These are phyloP conservation scores for Irineochytrium annulatum DNA, from an alignment of 192 early-diverging fungal genomes.

Conservation along the genomic window DNA sequence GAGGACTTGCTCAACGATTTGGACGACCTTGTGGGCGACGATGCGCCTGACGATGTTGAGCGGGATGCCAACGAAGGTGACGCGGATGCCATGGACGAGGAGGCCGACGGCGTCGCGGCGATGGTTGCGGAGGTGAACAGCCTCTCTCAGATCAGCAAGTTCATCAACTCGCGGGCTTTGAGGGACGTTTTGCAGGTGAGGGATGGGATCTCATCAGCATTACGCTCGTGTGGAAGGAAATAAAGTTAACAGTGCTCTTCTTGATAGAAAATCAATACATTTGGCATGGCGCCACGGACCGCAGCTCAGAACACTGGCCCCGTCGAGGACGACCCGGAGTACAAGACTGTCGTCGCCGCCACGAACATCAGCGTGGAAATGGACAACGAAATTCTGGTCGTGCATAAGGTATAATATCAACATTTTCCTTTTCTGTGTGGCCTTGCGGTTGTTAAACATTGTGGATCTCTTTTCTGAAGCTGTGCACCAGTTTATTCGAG, in stretches of 20 bases:
- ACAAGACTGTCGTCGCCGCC: constrained; percentile 76
- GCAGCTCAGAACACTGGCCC: constrained; percentile 49
- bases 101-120: constrained; percentile 27
- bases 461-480: background rate
- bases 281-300: constrained; percentile 21
- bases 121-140: constrained; percentile 41
- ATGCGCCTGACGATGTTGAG: constrained; percentile 44
- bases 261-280: background rate
- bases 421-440: background rate
- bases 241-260: background rate
- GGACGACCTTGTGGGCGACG: constrained; percentile 64
- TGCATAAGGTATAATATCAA: constrained; percentile 70
- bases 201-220: constrained; percentile 3
- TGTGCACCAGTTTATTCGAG: constrained; percentile 76
- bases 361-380: constrained; percentile 83
- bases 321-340: constrained; percentile 85
- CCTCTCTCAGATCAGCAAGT: constrained; percentile 62
- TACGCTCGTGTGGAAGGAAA: background rate
- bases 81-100: constrained; percentile 24
- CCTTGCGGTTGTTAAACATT: background rate
- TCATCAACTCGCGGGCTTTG: constrained; percentile 58
- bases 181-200: constrained; percentile 58
- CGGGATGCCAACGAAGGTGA: constrained; percentile 45
- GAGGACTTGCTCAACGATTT: constrained; percentile 87
- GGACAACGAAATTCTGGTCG: constrained; percentile 81